A percentile compares a stretch with the other conserved stretches of the same genome.
These are phyloP conservation scores for Didymella glomerata DNA, from an alignment of 2,329 filamentous ascomycete genomes.

Conservation along the genomic window DNA sequence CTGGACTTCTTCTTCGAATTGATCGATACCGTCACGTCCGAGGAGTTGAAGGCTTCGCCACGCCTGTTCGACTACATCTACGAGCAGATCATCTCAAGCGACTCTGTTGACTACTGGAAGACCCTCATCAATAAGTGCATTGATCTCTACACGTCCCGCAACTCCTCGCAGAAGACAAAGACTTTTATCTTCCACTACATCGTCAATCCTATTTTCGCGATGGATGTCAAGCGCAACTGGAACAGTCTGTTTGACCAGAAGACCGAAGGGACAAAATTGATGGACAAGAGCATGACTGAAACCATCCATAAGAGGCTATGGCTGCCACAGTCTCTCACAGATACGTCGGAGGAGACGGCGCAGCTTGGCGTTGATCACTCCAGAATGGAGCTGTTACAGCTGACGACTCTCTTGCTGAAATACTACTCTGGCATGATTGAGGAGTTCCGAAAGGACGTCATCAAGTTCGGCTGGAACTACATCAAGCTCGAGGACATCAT, in stretches of 20 bases:
- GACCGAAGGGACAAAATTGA: slow-evolving; percentile 72
- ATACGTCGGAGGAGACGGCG: slow-evolving; percentile 81
- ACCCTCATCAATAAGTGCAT: slow-evolving; percentile 83
- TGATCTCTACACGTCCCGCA: slow-evolving; percentile 82
- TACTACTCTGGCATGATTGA: slow-evolving; percentile 89
- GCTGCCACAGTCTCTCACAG: slow-evolving; percentile 81
- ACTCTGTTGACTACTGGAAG: slow-evolving; percentile 87
- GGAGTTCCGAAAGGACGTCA: slow-evolving; percentile 95
- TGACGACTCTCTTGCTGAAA: slow-evolving; percentile 94
- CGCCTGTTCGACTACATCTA: slow-evolving; percentile 85
- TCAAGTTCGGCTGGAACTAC: slow-evolving; percentile 99
- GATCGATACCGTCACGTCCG: slow-evolving; percentile 82
- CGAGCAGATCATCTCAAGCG: slow-evolving; percentile 79
- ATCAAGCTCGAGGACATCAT: slow-evolving; percentile 96
- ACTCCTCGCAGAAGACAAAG: slow-evolving; percentile 86
- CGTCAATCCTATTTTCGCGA: slow-evolving; percentile 94
- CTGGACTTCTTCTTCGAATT: slow-evolving; percentile 85
- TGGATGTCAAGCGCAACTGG: slow-evolving; percentile 91
- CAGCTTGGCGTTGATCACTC: slow-evolving; percentile 94
- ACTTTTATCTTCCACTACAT: slow-evolving; percentile 91
- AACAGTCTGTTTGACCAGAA: slow-evolving; percentile 58
- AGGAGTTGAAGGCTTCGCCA: slow-evolving; percentile 81
- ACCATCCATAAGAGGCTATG: slow-evolving; percentile 92
- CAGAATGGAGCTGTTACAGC: slow-evolving; percentile 91
- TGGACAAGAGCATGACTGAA: slow-evolving; percentile 88